Evolutionary conservation across 768 basidiomycete genomes (phyloP), one percentile per base, ranked within the genome.

Genomic region (Amanita muscaria): DNA sequence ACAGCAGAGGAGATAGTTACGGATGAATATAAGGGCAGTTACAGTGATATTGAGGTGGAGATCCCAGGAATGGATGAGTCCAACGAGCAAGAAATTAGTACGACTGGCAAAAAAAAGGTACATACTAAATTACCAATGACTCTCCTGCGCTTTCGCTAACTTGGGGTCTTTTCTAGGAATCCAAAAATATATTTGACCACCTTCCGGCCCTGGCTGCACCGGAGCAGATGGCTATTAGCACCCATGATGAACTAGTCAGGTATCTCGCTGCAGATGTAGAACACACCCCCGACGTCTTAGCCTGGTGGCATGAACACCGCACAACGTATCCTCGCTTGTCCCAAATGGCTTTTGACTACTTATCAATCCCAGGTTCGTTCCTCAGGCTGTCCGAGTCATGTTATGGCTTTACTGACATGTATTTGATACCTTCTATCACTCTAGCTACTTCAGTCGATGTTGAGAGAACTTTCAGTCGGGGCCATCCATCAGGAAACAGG

Each of bases 291-390:
- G 53, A 59, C 40, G 44, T 50, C 3, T 24, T 59, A 16, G 29
- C 21, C 4, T 59, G 54, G 58, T 59, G 52, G 56, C 25, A 27
- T 15, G 42, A 40, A 1, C 38, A 32, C 19, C 34, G 41, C 15
- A 21, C n/a, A 2, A 24, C 39, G n/a, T 58, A 49, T 46, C 56
- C 57, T 2, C 36, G 44, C 11, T 51, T 59, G 4, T 52, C 59
- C 3, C 45, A 49, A 0, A 58, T 61, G 59, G 60, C 55, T 6
- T 39, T 57, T 0, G 54, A 61, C 18, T 59, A 58, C 22, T 41
- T 56, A 1, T 49, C 39, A 3, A 52, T 59, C 27, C 54, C 55
- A 34, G 47, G 56, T 58, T 35, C 9, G 50, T 53, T 9, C 25
- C 19, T 29, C 19, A 14, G 14, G 30, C 16, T n/a, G 32, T 25